Conservation (phyloP, 2,329 filamentous ascomycete genomes). For the Botrytis byssoidea region DNA sequence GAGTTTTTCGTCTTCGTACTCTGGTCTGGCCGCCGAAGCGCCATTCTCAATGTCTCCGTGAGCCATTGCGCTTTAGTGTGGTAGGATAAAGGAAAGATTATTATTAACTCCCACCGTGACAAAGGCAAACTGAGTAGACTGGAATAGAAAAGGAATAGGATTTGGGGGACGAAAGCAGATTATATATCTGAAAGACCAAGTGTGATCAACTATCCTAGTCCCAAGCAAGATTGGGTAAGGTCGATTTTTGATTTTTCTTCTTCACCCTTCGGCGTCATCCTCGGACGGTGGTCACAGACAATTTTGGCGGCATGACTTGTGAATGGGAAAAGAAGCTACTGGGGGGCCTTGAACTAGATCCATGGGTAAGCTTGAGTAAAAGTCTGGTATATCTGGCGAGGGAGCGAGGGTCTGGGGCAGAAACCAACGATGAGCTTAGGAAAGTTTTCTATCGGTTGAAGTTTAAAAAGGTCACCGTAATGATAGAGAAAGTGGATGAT, state of each 20-base stretch:
- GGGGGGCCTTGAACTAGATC: background rate
- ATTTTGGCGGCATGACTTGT: slow-evolving; percentile 17
- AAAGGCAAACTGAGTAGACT: slow-evolving; percentile 16
- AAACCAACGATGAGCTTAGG: background rate
- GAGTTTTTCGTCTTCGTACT: slow-evolving; percentile 35
- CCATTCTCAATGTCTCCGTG: slow-evolving; percentile 19
- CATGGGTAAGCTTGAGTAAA: slow-evolving; percentile 15
- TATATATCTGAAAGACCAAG: slow-evolving; percentile 19
- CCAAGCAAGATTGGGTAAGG: slow-evolving; percentile 20
- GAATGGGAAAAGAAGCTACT: background rate
- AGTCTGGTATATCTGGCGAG: slow-evolving; percentile 11
- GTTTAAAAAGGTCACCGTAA: slow-evolving; percentile 1
- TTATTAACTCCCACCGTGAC: slow-evolving; percentile 19
- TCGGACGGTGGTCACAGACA: slow-evolving; percentile 20
- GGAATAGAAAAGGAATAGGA: background rate
- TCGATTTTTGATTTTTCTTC: slow-evolving; percentile 10
- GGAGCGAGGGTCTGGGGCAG: slow-evolving; percentile 17
- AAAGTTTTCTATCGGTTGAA: background rate
- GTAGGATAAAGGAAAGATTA: slow-evolving; percentile 21
- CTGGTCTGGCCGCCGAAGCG: slow-evolving; percentile 16
- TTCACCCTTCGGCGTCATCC: slow-evolving; percentile 21
- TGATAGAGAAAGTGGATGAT: slow-evolving; percentile 9
- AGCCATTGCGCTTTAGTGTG: slow-evolving; percentile 16
- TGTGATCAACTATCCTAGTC: slow-evolving; percentile 17
- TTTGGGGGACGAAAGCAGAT: background rate